These are phyloP conservation scores for Sclerospora graminicola DNA, from an alignment of 352 stramenopile species.

Conservation along the genomic window DNA sequence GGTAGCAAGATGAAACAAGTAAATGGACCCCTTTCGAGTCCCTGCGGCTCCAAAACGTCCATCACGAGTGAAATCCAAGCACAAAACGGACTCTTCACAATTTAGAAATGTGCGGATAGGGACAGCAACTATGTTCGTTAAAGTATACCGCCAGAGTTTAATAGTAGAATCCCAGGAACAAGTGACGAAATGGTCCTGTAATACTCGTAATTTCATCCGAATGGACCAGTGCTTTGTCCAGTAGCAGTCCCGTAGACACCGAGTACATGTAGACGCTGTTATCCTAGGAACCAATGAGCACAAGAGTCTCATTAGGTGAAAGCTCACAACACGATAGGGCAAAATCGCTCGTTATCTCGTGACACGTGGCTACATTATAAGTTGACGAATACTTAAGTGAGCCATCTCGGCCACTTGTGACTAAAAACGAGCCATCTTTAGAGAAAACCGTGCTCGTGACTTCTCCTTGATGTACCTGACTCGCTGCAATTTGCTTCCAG, in stretches of 20 bases:
- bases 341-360: constrained; percentile 22
- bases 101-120: constrained; percentile 49
- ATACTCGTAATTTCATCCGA: constrained; percentile 56
- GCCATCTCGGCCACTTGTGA: constrained; percentile 63
- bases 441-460: constrained; percentile 56
- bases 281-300: constrained; percentile 66
- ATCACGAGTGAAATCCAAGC: constrained; percentile 50
- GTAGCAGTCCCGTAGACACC: constrained; percentile 28
- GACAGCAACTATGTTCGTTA: constrained; percentile 32
- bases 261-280: constrained; percentile 75
- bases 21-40: constrained; percentile 44
- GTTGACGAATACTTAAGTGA: constrained; percentile 43
- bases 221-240: constrained; percentile 61
- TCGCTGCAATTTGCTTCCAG: constrained; percentile 37
- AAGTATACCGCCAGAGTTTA: constrained; percentile 66
- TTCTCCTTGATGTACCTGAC: constrained; percentile 40
- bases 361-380: constrained; percentile 16
- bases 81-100: constrained; percentile 55
- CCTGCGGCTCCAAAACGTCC: constrained; percentile 38
- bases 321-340: constrained; percentile 64
- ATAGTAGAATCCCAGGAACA: constrained; percentile 71
- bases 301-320: constrained; percentile 44
- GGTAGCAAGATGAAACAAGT: constrained; percentile 33
- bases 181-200: constrained; percentile 48
- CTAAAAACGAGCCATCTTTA: constrained; percentile 34